Base-by-base conservation (phyloP, 129 eudicot species). In the Flaveria trinervia region DNA sequence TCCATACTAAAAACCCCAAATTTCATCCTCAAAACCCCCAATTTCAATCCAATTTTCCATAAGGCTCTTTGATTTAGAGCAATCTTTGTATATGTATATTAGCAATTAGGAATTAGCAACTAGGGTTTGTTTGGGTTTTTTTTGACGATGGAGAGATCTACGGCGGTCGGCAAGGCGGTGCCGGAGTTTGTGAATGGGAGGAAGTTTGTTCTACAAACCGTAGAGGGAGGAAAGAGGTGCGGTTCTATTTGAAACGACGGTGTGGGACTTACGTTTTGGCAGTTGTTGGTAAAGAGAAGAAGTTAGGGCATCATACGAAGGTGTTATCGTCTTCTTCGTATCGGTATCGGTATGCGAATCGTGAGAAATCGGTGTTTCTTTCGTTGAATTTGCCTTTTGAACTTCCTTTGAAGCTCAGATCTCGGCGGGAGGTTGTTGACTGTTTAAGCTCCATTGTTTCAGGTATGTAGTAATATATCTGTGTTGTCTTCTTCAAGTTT, bases 251-350 rank as follows among this genome's bases (percentile, higher is more conserved):
- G 77, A 85, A 86, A 50, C 81, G 86, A 23, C 62, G 73, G 56
- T 86, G 80, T 70, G 96, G 96, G 8, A 83, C 65, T 14, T 71
- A 80, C 68, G 98, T 83, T 87, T 83, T 90, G 70, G 97, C 80
- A 18, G 95, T 93, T 2, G 79, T 87, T 12, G 98, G 96, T 0
- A 88, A 93, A 81, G 91, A 93, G 87, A 90, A 79, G 70, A 88
- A 76, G 36, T 79, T 68, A 60, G 78, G 83, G 59, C 91, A 80
- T 52, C 73, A 10, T 33, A 13, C 5, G 22, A 48, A 49, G 51
- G 20, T 74, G 65, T 25, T 52, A 2, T 67, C 85, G 66, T 76
- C 85, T 13, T 82, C 20, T 64, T 48, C 28, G 14, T 73, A 11
- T 54, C 79, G 80, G 20, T 80, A 82, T 81, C 82, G 65, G 10